Percentiles rank a stretch among this genome's conserved stretches.
Evolutionary conservation across 306 rosid genomes (phyloP).

Genomic region (Purshia tridentata): DNA sequence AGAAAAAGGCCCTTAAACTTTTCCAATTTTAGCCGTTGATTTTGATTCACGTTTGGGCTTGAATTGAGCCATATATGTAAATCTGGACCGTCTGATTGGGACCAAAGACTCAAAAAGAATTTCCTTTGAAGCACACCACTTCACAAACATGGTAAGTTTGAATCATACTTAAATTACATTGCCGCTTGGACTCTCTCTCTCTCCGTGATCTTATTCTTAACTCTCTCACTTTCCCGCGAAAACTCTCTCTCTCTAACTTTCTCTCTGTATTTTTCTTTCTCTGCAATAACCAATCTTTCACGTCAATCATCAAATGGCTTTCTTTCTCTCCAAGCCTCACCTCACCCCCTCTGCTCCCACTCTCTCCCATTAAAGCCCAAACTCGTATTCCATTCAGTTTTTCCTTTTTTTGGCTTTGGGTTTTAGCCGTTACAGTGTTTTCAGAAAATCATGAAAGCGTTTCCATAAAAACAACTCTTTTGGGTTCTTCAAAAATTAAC

Average conservation of each 20-base stretch:
- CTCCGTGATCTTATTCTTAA: background rate
- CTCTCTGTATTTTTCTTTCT: background rate
- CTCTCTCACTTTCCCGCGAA: conserved; percentile 23
- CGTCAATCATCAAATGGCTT: conserved; percentile 9
- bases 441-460: background rate
- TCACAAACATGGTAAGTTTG: no score
- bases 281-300: conserved; percentile 1
- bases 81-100: no score
- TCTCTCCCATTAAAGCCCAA: background rate
- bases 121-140: no score
- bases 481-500: conserved; percentile 16
- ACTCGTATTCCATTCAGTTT: background rate
- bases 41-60: no score
- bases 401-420: background rate
- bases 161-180: no score
- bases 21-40: no score
- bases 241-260: no score
- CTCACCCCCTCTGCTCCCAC: background rate
- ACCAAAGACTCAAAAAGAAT: no score
- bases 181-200: no score
- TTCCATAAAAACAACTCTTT: conserved; percentile 10
- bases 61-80: no score
- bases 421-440: conserved; percentile 25
- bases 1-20: no score
- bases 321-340: background rate